A percentile compares a stretch with the other conserved stretches of the same genome.
phyloP scores from a whole-genome alignment of 129 eudicot species.

The Chrysanthemum makinoi region DNA sequence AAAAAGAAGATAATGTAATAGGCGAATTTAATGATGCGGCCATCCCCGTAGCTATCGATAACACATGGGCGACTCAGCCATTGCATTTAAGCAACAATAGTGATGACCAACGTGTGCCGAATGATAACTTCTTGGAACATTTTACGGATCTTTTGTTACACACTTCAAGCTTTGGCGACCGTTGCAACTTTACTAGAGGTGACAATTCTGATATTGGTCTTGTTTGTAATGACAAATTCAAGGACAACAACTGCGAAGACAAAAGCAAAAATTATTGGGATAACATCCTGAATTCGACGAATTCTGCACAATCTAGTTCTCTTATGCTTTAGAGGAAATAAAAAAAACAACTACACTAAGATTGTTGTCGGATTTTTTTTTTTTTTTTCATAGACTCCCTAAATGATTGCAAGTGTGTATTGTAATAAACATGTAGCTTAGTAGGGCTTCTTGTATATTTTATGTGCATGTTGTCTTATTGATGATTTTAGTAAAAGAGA shows the following conservation, averaged over 20 bases:
- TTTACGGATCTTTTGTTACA: constrained; percentile 69
- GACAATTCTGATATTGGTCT: constrained; percentile 34
- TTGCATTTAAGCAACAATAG: constrained; percentile 17
- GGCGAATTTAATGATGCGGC: constrained; percentile 36
- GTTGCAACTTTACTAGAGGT: constrained; percentile 22
- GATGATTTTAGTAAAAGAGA: not conserved
- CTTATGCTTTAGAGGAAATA: constrained; percentile 38
- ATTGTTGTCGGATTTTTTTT: not conserved
- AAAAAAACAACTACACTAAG: not conserved
- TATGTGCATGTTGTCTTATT: not conserved
- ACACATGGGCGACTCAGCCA: constrained; percentile 31
- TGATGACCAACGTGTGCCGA: constrained; percentile 27
- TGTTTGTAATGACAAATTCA: constrained; percentile 18
- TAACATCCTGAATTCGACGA: constrained; percentile 52
- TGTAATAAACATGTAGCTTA: constrained; percentile 14
- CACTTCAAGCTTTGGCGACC: constrained; percentile 20
- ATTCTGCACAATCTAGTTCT: constrained; percentile 53
- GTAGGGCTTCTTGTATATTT: not conserved
- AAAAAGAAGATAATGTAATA: constrained; percentile 27
- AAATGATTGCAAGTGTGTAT: constrained; percentile 11
- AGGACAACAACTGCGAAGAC: constrained; percentile 27
- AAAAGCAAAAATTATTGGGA: constrained; percentile 76
- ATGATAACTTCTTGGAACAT: constrained; percentile 54
- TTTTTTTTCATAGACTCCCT: not conserved
- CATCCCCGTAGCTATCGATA: constrained; percentile 26